Conservation (phyloP, 2,329 filamentous ascomycete species). For the Phyllosticta citribraziliensis region DNA sequence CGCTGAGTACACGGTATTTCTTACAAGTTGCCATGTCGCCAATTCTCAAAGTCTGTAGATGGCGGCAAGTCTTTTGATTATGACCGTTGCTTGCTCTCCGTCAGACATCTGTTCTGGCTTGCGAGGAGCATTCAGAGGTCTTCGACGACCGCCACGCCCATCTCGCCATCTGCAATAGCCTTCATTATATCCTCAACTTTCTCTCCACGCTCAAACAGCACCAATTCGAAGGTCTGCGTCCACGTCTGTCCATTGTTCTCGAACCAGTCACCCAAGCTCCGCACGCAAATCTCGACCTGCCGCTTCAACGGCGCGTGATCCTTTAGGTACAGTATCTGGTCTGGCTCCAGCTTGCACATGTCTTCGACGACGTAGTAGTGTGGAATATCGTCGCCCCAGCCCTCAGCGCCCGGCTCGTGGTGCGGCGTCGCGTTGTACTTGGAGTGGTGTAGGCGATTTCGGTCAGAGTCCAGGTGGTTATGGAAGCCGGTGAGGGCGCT, state of each 20-base stretch:
- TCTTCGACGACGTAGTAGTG: constrained; percentile 57
- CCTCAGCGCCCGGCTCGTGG: constrained; percentile 47
- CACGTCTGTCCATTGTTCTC: constrained; percentile 55
- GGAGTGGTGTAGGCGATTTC: constrained; percentile 30
- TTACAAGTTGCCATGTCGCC: no score
- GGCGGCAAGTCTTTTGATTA: background rate
- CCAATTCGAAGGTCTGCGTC: constrained; percentile 47
- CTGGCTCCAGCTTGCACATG: constrained; percentile 54
- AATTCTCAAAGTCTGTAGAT: no score
- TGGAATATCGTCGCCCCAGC: constrained; percentile 54
- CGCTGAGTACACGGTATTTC: no score
- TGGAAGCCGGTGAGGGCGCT: constrained; percentile 18
- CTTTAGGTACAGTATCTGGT: constrained; percentile 48
- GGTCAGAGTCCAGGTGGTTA: constrained; percentile 22
- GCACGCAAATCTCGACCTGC: constrained; percentile 47
- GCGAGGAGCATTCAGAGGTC: background rate
- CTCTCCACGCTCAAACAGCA: constrained; percentile 45
- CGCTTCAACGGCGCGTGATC: constrained; percentile 47
- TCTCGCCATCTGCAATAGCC: constrained; percentile 57
- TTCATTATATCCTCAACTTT: constrained; percentile 49
- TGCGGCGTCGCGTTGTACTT: constrained; percentile 39
- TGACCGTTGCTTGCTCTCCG: background rate
- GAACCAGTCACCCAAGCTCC: constrained; percentile 49
- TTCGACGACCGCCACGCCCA: constrained; percentile 47
- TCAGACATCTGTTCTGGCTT: background rate